Percentiles rank a stretch among this genome's conserved stretches.
Conservation (phyloP, 2,329 filamentous ascomycete species). For the Aspergillus luchuensis region DNA sequence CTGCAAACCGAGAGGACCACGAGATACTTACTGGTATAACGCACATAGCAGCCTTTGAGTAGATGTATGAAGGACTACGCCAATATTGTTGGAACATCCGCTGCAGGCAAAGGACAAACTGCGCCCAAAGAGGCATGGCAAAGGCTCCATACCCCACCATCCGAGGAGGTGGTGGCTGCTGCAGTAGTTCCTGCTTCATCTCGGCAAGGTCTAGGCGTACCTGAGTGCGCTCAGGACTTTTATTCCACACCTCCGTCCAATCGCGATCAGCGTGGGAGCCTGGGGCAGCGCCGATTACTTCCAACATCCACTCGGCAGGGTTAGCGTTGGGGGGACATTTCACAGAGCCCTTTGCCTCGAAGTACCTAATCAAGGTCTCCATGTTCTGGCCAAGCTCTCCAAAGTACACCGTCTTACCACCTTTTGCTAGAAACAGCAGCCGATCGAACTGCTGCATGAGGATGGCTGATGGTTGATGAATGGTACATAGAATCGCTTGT, state of each 20-base stretch:
- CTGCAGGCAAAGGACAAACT: constrained; percentile 66
- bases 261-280: constrained; percentile 61
- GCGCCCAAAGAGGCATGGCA: constrained; percentile 69
- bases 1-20: constrained; percentile 31
- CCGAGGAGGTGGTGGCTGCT: constrained; percentile 38
- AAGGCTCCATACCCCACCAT: constrained; percentile 70
- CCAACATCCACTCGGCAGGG: constrained; percentile 68
- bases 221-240: constrained; percentile 55
- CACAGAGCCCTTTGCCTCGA: constrained; percentile 63
- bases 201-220: constrained; percentile 52
- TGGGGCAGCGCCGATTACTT: constrained; percentile 58
- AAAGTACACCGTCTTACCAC: constrained; percentile 68
- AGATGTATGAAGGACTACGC: constrained; percentile 84
- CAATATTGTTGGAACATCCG: constrained; percentile 89
- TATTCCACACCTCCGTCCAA: constrained; percentile 64
- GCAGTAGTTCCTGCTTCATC: constrained; percentile 32
- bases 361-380: constrained; percentile 60
- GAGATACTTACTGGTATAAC: constrained; percentile 63
- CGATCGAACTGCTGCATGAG: constrained; percentile 80
- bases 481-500: constrained; percentile 90
- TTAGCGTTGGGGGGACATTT: constrained; percentile 64
- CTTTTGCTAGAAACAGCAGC: constrained; percentile 62
- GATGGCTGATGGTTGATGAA: constrained; percentile 90
- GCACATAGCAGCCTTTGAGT: constrained; percentile 73
- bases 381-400: constrained; percentile 64